Evolutionary conservation across 2,329 filamentous ascomycete genomes (phyloP).

Genomic region (Colletotrichum horii): DNA sequence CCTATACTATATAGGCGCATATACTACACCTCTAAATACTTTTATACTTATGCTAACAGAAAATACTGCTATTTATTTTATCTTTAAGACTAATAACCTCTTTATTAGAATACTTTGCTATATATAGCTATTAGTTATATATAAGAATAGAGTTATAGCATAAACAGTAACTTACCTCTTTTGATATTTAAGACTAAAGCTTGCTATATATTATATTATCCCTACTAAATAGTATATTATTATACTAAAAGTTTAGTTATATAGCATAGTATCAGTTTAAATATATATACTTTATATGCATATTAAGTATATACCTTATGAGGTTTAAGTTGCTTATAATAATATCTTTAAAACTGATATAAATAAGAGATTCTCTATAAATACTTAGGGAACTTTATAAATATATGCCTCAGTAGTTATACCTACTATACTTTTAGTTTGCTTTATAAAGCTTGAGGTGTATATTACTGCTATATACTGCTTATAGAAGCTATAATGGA

Average conservation of each 20-base stretch:
- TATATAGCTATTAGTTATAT: background rate
- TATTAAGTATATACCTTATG: constrained; percentile 40
- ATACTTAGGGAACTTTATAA: background rate
- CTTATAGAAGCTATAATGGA: constrained; percentile 40
- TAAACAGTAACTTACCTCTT: constrained; percentile 41
- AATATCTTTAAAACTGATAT: constrained; percentile 46
- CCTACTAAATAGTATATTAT: constrained; percentile 57
- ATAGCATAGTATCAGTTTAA: constrained; percentile 51
- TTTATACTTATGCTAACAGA: too few species aligned
- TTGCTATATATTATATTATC: constrained; percentile 48
- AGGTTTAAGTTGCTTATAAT: constrained; percentile 41
- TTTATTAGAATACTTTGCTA: constrained; percentile 49
- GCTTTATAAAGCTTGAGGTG: constrained; percentile 39
- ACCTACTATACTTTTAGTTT: constrained; percentile 36
- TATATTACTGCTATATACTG: constrained; percentile 33
- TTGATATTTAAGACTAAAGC: constrained; percentile 51
- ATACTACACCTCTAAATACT: too few species aligned
- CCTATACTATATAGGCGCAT: too few species aligned
- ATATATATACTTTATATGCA: constrained; percentile 39
- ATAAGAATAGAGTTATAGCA: background rate
- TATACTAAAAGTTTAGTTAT: constrained; percentile 54
- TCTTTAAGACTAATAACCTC: constrained; percentile 54
- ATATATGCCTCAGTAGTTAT: background rate
- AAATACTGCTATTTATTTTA: constrained; percentile 51
- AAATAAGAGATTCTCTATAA: constrained; percentile 34